Evolutionary conservation across 2,329 filamentous ascomycete species (phyloP).

Genomic region (Penicillium sumatraense): DNA sequence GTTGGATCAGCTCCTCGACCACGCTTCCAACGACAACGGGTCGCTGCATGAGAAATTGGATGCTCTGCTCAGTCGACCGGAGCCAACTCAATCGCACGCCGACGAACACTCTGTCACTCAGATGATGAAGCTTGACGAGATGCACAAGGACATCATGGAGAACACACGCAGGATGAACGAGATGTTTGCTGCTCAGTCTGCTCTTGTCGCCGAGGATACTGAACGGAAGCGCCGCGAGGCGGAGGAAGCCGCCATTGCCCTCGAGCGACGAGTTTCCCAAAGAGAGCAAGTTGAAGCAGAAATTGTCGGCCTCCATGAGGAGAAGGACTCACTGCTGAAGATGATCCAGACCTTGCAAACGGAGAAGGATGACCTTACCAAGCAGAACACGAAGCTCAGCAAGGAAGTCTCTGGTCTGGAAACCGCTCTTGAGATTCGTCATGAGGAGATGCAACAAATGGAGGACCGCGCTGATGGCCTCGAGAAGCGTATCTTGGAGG

Average conservation of each 20-base stretch:
- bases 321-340: constrained; percentile 66
- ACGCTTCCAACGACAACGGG: constrained; percentile 33
- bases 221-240: constrained; percentile 79
- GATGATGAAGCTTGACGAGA: constrained; percentile 82
- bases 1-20: constrained; percentile 53
- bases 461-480: constrained; percentile 84
- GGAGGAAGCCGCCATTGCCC: constrained; percentile 76
- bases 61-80: constrained; percentile 61
- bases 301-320: constrained; percentile 55
- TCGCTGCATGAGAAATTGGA: constrained; percentile 42
- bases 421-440: constrained; percentile 83
- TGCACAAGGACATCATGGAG: constrained; percentile 82
- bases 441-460: constrained; percentile 90
- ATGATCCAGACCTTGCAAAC: constrained; percentile 55
- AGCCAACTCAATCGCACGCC: constrained; percentile 22
- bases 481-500: constrained; percentile 90
- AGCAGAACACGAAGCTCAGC: constrained; percentile 77
- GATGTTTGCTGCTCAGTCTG: constrained; percentile 56
- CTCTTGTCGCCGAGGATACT: constrained; percentile 71
- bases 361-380: constrained; percentile 69
- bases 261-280: constrained; percentile 74
- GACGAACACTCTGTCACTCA: constrained; percentile 72
- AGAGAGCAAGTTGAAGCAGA: constrained; percentile 65
- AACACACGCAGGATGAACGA: constrained; percentile 83
- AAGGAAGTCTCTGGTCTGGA: constrained; percentile 90